Conservation (phyloP, 495 filamentous ascomycete species). For the Aspergillus cavernicola region DNA sequence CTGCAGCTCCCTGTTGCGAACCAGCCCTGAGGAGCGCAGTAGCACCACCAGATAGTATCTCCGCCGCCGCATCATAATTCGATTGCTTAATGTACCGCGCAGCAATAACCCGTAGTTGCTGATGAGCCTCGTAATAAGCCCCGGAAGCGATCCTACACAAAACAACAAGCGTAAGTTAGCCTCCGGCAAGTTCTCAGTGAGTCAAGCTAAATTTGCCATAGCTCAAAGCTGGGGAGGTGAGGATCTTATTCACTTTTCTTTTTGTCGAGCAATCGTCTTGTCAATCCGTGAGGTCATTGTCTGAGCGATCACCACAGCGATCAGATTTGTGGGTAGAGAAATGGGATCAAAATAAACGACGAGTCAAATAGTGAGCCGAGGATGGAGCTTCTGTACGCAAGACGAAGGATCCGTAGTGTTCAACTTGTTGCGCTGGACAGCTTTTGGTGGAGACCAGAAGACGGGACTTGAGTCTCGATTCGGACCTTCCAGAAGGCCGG, state of each 20-base stretch:
- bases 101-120: slow-evolving; percentile 91
- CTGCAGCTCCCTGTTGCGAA: slow-evolving; percentile 63
- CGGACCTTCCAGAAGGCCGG: slow-evolving; percentile 13
- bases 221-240: neutral
- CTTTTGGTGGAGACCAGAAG: slow-evolving; percentile 15
- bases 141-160: slow-evolving; percentile 77
- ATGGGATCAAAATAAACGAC: neutral
- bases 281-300: slow-evolving; percentile 63
- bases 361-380: neutral
- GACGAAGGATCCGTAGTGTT: neutral
- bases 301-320: slow-evolving; percentile 1
- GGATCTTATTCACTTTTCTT: slow-evolving; percentile 54
- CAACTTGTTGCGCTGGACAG: slow-evolving; percentile 1
- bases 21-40: slow-evolving; percentile 80
- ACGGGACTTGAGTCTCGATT: slow-evolving; percentile 6
- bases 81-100: slow-evolving; percentile 82
- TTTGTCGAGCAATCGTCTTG: slow-evolving; percentile 68
- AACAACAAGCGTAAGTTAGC: slow-evolving; percentile 4
- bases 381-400: neutral
- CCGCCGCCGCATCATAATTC: slow-evolving; percentile 79
- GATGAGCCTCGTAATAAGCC: slow-evolving; percentile 94
- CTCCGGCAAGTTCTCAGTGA: neutral
- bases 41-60: slow-evolving; percentile 81
- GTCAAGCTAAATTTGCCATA: neutral
- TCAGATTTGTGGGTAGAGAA: neutral